Evolutionary conservation across 2,329 filamentous ascomycete species (phyloP).

Genomic region (Calycina herbarum): DNA sequence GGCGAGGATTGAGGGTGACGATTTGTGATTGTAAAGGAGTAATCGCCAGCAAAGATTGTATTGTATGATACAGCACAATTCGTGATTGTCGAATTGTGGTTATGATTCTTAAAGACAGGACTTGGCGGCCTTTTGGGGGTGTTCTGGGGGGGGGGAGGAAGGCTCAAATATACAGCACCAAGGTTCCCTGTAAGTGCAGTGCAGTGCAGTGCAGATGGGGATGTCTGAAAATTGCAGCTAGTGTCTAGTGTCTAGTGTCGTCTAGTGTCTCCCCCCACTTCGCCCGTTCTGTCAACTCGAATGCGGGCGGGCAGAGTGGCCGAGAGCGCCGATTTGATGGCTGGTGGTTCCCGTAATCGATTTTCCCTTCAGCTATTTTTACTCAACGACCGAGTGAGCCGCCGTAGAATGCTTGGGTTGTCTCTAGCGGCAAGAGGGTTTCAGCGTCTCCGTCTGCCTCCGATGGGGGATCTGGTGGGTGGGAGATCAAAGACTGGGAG

Average conservation of each 20-base stretch:
- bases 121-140: neutral
- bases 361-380: neutral
- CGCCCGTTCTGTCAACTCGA: neutral
- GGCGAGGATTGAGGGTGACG: neutral
- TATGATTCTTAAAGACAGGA: neutral
- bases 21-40: neutral
- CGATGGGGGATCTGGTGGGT: neutral
- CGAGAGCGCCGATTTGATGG: neutral
- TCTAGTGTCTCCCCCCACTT: neutral
- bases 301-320: neutral
- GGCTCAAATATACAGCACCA: neutral
- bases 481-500: neutral
- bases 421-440: neutral
- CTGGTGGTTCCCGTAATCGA: neutral
- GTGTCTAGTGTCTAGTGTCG: neutral
- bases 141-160: neutral
- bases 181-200: neutral
- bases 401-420: constrained; percentile 1
- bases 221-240: neutral
- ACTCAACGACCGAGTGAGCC: neutral
- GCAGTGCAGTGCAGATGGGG: neutral
- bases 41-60: neutral
- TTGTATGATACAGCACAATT: neutral
- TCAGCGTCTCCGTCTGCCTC: neutral
- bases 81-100: neutral